A percentile compares a stretch with the other conserved stretches of the same genome.
These are phyloP conservation scores for Mycena vulgaris DNA, from an alignment of 768 basidiomycete genomes.

Conservation along the genomic window DNA sequence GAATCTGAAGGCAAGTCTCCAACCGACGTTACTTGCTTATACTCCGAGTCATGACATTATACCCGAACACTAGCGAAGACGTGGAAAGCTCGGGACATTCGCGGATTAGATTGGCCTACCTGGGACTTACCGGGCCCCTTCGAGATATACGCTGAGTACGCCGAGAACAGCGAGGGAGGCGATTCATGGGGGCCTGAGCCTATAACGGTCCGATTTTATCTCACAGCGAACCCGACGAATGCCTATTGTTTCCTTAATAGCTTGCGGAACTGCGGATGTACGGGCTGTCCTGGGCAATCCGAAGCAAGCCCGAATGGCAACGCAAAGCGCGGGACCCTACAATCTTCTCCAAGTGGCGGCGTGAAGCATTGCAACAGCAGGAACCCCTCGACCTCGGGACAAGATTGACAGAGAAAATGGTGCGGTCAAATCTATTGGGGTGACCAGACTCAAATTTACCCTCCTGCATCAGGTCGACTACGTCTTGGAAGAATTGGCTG, in stretches of 20 bases:
- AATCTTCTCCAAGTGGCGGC: slow-evolving; percentile 26
- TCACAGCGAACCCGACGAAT: not conserved
- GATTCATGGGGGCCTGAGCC: not conserved
- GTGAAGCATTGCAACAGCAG: slow-evolving; percentile 27
- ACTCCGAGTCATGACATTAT: too few species aligned
- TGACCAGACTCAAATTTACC: not conserved
- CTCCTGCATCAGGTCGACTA: slow-evolving; percentile 25
- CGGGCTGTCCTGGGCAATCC: slow-evolving; percentile 30
- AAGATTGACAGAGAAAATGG: slow-evolving; percentile 11
- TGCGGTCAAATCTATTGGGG: not conserved
- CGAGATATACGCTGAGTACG: not conserved
- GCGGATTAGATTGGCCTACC: not conserved
- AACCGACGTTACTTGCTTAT: too few species aligned
- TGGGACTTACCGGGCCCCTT: not conserved
- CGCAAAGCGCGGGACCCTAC: slow-evolving; percentile 11
- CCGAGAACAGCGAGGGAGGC: not conserved
- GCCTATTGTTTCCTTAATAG: slow-evolving; percentile 1
- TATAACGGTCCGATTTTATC: not conserved
- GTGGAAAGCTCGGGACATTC: too few species aligned
- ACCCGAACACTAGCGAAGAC: too few species aligned
- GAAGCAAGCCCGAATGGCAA: slow-evolving; percentile 35
- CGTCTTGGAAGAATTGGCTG: slow-evolving; percentile 34
- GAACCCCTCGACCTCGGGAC: not conserved
- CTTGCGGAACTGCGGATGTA: slow-evolving; percentile 32
- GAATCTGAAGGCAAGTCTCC: too few species aligned